These are phyloP conservation scores for Miscanthus lutarioriparius DNA, from an alignment of 176 grass and related monocot genomes.

Conservation along the genomic window DNA sequence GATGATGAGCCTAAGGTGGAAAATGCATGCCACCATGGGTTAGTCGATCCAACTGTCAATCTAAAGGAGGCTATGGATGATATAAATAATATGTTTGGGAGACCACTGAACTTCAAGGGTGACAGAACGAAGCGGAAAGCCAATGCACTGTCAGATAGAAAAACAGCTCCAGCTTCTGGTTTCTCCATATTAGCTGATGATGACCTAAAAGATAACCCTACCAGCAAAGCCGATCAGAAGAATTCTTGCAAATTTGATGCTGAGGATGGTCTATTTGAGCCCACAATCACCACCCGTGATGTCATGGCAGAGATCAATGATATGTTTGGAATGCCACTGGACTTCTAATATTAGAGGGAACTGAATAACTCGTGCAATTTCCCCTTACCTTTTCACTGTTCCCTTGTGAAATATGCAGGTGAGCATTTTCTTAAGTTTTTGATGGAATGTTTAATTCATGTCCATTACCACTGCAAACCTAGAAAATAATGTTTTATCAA, in stretches of 20 bases:
- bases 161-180: constrained; percentile 35
- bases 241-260: constrained; percentile 40
- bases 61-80: constrained; percentile 92
- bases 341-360: constrained; percentile 55
- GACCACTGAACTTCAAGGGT: constrained; percentile 67
- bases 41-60: constrained; percentile 86
- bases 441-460: neutral
- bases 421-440: constrained; percentile 2
- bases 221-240: constrained; percentile 19
- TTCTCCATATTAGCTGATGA: constrained; percentile 83
- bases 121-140: constrained; percentile 51
- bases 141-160: constrained; percentile 35
- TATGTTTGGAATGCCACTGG: constrained; percentile 81
- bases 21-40: constrained; percentile 91
- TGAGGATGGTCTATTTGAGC: constrained; percentile 74
- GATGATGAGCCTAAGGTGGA: constrained; percentile 74
- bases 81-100: constrained; percentile 92
- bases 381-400: neutral
- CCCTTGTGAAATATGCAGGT: constrained; percentile 27
- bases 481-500: neutral
- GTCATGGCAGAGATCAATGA: constrained; percentile 90
- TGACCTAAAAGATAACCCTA: constrained; percentile 40
- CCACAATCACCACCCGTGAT: constrained; percentile 72
- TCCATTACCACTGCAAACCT: neutral
- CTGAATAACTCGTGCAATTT: neutral